Evolutionary conservation across 2,329 filamentous ascomycete species (phyloP).

Genomic region (Coniella vitis): DNA sequence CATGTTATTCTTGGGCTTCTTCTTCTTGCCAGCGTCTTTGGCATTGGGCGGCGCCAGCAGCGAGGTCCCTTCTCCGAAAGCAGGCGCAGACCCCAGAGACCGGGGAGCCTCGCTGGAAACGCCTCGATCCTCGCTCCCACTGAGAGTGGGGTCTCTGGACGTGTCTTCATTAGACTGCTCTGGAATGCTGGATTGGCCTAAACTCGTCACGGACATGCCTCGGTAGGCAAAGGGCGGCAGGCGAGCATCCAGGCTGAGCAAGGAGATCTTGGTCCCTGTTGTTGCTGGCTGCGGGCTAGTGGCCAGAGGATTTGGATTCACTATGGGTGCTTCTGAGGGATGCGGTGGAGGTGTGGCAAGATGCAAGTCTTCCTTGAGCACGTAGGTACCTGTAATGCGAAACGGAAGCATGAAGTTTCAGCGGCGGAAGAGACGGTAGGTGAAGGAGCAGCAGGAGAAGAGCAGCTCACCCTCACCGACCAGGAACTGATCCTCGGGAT

Average conservation of each 20-base stretch:
- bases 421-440: background rate
- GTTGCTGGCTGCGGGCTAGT: conserved; percentile 80
- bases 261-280: conserved; percentile 74
- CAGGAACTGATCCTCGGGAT: conserved; percentile 83
- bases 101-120: conserved; percentile 46
- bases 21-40: conserved; percentile 71
- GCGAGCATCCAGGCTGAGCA: conserved; percentile 64
- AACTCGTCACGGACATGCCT: conserved; percentile 43
- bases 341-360: conserved; percentile 93
- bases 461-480: conserved; percentile 73
- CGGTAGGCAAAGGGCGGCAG: conserved; percentile 50
- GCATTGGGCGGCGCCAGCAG: conserved; percentile 56
- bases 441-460: background rate
- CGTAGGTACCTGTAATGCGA: conserved; percentile 64
- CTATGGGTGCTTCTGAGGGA: conserved; percentile 80
- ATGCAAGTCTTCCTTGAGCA: conserved; percentile 82
- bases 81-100: conserved; percentile 46
- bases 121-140: conserved; percentile 44
- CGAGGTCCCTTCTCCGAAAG: conserved; percentile 82
- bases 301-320: conserved; percentile 85
- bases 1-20: conserved; percentile 97
- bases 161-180: conserved; percentile 56
- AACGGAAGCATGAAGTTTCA: conserved; percentile 2
- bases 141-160: conserved; percentile 53
- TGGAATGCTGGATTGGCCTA: conserved; percentile 46